Conservation (phyloP, 768 basidiomycete species). For the Gloeopeniophorella convolvens region DNA sequence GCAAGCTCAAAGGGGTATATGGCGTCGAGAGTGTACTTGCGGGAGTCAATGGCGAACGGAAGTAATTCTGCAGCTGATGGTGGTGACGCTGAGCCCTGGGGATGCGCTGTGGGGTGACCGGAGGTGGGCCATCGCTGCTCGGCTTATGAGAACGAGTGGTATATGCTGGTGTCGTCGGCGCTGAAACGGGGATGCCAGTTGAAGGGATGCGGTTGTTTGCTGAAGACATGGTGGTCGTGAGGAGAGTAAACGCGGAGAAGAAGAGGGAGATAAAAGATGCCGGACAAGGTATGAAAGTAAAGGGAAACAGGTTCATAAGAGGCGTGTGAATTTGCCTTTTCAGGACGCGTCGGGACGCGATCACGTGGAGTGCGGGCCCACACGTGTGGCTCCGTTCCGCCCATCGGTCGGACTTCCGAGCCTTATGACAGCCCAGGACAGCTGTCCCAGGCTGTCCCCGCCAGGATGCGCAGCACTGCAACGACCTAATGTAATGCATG, state of each 20-base stretch:
- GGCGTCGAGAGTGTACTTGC: conserved; percentile 46
- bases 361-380: conserved; percentile 14
- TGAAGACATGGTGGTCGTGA: conserved; percentile 16
- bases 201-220: conserved; percentile 16
- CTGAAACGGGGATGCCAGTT: conserved; percentile 32
- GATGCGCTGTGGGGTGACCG: conserved; percentile 63
- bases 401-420: too few relatives aligned
- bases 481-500: too few relatives aligned
- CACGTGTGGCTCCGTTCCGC: not conserved
- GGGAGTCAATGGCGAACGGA: conserved; percentile 57
- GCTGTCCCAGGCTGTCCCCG: too few relatives aligned
- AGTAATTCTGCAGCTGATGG: conserved; percentile 28
- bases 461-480: too few relatives aligned
- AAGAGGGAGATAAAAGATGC: conserved; percentile 9
- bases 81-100: conserved; percentile 36
- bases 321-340: conserved; percentile 22
- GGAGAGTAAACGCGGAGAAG: conserved; percentile 9
- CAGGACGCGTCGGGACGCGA: conserved; percentile 23
- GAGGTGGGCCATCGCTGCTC: conserved; percentile 29
- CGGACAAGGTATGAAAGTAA: conserved; percentile 9
- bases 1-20: conserved; percentile 64
- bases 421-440: too few relatives aligned
- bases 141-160: conserved; percentile 32
- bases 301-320: conserved; percentile 6
- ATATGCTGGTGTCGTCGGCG: conserved; percentile 38